Evolutionary conservation across 75 land plant species (phyloP), one percentile per base, ranked within the genome.

Genomic region (Sequoia sempervirens): DNA sequence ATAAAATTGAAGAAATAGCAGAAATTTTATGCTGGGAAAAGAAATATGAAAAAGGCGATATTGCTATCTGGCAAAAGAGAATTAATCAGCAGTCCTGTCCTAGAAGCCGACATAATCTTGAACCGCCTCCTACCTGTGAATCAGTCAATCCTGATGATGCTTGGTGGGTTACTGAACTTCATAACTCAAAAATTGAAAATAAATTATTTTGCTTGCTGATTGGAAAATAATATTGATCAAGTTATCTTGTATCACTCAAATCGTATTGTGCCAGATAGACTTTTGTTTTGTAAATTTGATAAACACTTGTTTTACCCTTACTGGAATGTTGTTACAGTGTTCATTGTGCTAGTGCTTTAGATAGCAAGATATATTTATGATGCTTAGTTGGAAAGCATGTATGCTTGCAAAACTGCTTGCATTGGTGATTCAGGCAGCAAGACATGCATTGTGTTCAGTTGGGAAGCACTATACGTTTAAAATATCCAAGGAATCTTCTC

Each of bases 1-100:
- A 84, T 41, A 85, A 86, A 73, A 96, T 96, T 56, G 98, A 96
- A 86, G 93, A 90, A 9, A 85, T 87, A 78, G 95, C 96, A 37
- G 87, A 86, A 73, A 87, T 84, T 79, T 91, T 96, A 45, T 96
- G 98, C 88, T 96, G 98, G 98, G 93, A 93, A 83, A 96, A 96
- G 89, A 84, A 84, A 68, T 81, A 66, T 61, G 94, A 94, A 90
- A 90, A 88, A 61, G 93, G 92, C 74, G 94, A 96, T 83, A 89
- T 94, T 84, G 96, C 98, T 28, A 85, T 96, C 40, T 96, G 98
- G 98, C 92, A 91, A 82, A 96, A 96, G 92, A 93, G 88, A 46
- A 61, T 82, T 26, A 95, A 96, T 85, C 84, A 88, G 68, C 82
- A 85, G 81, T 90, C 93, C 74, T 96, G 98, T 72, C 87, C 86